Conservation (phyloP, 2,329 filamentous ascomycete species). For the Fusarium coffeatum region DNA sequence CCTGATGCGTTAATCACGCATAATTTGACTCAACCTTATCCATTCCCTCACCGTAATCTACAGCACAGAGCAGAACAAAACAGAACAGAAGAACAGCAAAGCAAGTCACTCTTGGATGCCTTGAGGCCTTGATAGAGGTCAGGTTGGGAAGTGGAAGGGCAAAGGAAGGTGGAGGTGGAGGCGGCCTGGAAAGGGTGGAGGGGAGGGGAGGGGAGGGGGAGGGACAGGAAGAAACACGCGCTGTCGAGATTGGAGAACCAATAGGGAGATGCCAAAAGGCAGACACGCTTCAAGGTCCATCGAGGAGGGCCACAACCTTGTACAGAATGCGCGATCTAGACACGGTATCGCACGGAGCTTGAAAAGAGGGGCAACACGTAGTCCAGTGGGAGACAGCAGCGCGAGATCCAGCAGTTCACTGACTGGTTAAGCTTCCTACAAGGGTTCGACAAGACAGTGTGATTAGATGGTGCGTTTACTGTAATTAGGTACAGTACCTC, state of each 20-base stretch:
- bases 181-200: slow-evolving; percentile 30
- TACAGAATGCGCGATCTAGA: slow-evolving; percentile 26
- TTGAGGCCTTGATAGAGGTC: slow-evolving; percentile 27
- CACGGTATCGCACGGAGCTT: slow-evolving; percentile 35
- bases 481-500: slow-evolving; percentile 30
- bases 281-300: slow-evolving; percentile 42
- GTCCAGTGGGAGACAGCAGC: slow-evolving; percentile 21
- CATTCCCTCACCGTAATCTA: slow-evolving; percentile 16
- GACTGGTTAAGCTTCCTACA: slow-evolving; percentile 31
- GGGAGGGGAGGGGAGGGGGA: slow-evolving; percentile 11
- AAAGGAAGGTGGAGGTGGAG: slow-evolving; percentile 37
- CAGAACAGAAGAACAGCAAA: too few species aligned
- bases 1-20: slow-evolving; percentile 13
- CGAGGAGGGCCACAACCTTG: slow-evolving; percentile 30
- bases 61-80: slow-evolving; percentile 10
- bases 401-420: neutral
- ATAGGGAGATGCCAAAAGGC: slow-evolving; percentile 41
- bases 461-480: neutral
- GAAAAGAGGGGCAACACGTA: slow-evolving; percentile 19
- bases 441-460: slow-evolving; percentile 27
- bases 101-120: slow-evolving; percentile 20
- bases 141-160: slow-evolving; percentile 23
- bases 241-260: slow-evolving; percentile 33
- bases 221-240: slow-evolving; percentile 35
- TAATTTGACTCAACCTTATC: slow-evolving; percentile 7